phyloP scores from a whole-genome alignment of 2,329 filamentous ascomycete genomes.

The Alternaria ventricosa region DNA sequence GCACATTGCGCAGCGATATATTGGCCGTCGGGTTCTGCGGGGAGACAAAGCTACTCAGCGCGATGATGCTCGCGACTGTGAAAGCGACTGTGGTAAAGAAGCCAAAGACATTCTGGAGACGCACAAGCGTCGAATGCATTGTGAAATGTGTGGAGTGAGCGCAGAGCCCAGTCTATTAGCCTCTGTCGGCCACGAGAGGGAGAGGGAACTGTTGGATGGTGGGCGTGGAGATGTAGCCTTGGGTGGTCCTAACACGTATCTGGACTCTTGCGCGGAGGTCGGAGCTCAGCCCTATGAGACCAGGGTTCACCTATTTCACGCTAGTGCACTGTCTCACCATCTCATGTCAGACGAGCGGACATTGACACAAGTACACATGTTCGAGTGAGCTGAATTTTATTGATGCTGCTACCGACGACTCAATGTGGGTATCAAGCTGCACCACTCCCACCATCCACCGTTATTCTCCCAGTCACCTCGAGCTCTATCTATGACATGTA shows the following conservation, averaged over 20 bases:
- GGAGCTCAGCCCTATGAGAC: conserved; percentile 32
- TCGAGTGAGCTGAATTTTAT: not conserved
- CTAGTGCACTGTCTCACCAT: not conserved
- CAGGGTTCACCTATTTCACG: conserved; percentile 10
- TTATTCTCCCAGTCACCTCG: not conserved
- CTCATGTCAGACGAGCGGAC: not conserved
- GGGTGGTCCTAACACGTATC: conserved; percentile 47
- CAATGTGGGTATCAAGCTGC: not conserved
- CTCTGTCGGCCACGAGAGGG: not conserved
- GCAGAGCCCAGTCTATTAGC: not conserved
- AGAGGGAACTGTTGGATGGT: conserved; percentile 2
- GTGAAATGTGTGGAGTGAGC: not conserved
- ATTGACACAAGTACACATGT: not conserved
- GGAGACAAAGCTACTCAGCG: conserved; percentile 75
- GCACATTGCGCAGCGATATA: conserved; percentile 75
- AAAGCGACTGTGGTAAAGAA: conserved; percentile 97
- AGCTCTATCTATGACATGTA: not conserved
- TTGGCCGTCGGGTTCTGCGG: conserved; percentile 71
- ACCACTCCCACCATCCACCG: not conserved
- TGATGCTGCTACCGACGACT: not conserved
- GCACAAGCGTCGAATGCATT: conserved; percentile 89
- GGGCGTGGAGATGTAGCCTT: conserved; percentile 17
- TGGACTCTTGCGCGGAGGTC: conserved; percentile 31
- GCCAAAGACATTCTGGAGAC: conserved; percentile 90
- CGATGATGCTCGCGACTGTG: conserved; percentile 78